These are phyloP conservation scores for Phytophthora rubi DNA, from an alignment of 352 stramenopile species.

Conservation along the genomic window DNA sequence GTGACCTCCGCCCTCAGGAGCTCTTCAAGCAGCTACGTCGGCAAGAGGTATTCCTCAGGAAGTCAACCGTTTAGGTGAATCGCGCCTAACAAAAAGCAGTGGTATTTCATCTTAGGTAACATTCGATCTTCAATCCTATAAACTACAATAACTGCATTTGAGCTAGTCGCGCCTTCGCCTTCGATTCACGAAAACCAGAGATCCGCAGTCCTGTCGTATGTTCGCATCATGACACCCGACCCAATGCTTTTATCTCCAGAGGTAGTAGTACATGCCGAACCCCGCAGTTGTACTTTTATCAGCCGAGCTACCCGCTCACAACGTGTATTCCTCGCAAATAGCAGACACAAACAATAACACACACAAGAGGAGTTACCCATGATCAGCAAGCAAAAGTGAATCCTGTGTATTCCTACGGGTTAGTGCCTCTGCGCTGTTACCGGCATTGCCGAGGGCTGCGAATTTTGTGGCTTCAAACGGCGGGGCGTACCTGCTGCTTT, in stretches of 20 bases:
- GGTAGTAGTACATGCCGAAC: neutral
- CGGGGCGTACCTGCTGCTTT: constrained; percentile 34
- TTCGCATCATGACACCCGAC: neutral
- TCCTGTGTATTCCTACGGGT: constrained; percentile 47
- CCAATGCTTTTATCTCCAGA: neutral
- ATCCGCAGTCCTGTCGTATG: neutral
- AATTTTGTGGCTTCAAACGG: constrained; percentile 26
- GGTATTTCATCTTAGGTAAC: no score
- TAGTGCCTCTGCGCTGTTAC: constrained; percentile 31
- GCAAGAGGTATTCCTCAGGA: constrained; percentile 62
- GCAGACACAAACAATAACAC: constrained; percentile 22
- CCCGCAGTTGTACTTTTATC: neutral
- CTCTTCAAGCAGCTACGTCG: constrained; percentile 53
- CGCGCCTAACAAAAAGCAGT: no score
- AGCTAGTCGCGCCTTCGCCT: no score
- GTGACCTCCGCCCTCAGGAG: constrained; percentile 45
- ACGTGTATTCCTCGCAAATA: constrained; percentile 17
- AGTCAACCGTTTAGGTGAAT: constrained; percentile 40
- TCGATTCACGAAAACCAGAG: no score
- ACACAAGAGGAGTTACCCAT: constrained; percentile 31
- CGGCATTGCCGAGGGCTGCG: constrained; percentile 10
- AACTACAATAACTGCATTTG: neutral
- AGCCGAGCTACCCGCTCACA: neutral
- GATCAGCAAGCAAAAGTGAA: constrained; percentile 44
- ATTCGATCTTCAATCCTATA: no score